phyloP scores from a whole-genome alignment of 768 basidiomycete genomes.

The Termitomyces sp. region DNA sequence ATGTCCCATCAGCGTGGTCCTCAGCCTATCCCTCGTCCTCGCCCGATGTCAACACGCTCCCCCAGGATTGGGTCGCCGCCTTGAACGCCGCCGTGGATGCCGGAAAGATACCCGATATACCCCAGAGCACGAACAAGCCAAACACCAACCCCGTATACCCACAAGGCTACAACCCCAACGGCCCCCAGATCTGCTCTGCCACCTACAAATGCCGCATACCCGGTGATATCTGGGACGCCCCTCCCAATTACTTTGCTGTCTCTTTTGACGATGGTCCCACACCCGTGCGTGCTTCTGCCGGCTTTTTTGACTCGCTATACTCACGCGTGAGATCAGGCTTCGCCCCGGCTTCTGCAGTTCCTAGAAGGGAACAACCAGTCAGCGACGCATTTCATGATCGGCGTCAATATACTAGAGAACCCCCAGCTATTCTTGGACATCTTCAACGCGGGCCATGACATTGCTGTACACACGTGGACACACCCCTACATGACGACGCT shows the following conservation, averaged over 20 bases:
- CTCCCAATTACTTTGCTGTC: conserved; percentile 56
- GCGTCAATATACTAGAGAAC: conserved; percentile 61
- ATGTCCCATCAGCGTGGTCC: conserved; percentile 52
- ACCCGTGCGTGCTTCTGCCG: conserved; percentile 29
- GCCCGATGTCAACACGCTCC: conserved; percentile 48
- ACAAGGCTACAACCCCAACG: conserved; percentile 33
- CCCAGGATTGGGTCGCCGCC: conserved; percentile 67
- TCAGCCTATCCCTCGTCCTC: conserved; percentile 48
- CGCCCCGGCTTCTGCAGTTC: conserved; percentile 54
- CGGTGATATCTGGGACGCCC: conserved; percentile 74
- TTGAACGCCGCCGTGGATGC: conserved; percentile 59
- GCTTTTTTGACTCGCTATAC: no score
- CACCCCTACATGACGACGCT: conserved; percentile 82
- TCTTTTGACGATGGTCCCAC: conserved; percentile 83
- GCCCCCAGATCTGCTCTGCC: conserved; percentile 65
- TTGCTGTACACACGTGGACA: conserved; percentile 60
- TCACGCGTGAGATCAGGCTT: conserved; percentile 24
- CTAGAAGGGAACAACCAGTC: conserved; percentile 55
- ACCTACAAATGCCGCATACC: conserved; percentile 60
- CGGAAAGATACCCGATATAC: conserved; percentile 70
- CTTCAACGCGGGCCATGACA: conserved; percentile 39
- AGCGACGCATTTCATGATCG: conserved; percentile 92
- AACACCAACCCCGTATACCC: conserved; percentile 40
- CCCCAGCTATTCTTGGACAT: conserved; percentile 50
- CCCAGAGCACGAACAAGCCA: conserved; percentile 34